Base-by-base conservation (phyloP, 1,139 yeast genomes). In the Nakaseomyces bracarensis region DNA sequence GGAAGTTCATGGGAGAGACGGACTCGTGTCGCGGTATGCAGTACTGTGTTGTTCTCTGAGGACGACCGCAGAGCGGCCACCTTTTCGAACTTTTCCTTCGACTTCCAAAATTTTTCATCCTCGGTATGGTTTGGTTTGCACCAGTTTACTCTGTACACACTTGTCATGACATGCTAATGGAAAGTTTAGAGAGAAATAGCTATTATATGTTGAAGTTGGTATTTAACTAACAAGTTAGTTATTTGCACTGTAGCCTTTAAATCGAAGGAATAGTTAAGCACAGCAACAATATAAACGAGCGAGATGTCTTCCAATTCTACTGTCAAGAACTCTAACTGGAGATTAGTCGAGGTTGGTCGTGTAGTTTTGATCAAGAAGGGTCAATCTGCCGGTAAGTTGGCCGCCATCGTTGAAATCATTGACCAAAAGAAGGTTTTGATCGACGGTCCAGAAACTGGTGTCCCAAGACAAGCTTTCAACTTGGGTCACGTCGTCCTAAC, bases 301-400 rank as follows among this genome's bases (percentile, higher is more conserved):
- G 60, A 57, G 57, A 77, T 75, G 82, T 74, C 82, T 65, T 66
- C 76, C 61, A 75, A 74, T 66, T 68, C 95, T 70, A 75, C 83
- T 69, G 93, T 89, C 72, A 83, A 84, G 78, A 84, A 95, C 71
- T 78, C 95, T 73, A 85, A 84, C 89, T 89, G 96, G 97, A 86
- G 96, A 83, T 82, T 78, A 70, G 98, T 93, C 71, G 96, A 91
- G 79, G 84, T 89, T 68, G 99, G 99, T 71, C 96, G 98, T 78
- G 86, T 93, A 69, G 96, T 89, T 73, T 82, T 89, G 69, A 70
- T 91, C 70, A 73, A 79, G 79, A 75, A 79, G 75, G 82, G 82
- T 54, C 66, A 68, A 54, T 65, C 64, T 61, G 68, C 76, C 53
- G 85, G 85, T 66, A 82, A 84, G 74, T 77, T 89, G 68, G 97